These are phyloP conservation scores for Allium fistulosum DNA, from an alignment of 106 monocot genomes.

Conservation along the genomic window DNA sequence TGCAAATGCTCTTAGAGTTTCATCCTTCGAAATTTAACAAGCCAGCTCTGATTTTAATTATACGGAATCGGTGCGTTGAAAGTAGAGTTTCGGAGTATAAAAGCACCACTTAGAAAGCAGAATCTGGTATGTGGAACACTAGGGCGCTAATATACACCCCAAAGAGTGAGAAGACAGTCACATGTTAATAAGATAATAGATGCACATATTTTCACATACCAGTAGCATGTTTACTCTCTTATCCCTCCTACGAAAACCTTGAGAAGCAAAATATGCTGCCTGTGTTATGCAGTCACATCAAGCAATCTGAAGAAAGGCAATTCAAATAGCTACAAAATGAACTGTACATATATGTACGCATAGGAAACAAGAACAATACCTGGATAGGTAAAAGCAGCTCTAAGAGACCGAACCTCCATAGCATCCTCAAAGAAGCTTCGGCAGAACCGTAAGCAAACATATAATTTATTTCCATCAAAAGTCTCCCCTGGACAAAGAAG, in stretches of 20 bases:
- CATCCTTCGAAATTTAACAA: too few species aligned
- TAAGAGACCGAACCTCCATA: conserved; percentile 91
- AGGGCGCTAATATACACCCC: too few species aligned
- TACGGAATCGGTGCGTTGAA: too few species aligned
- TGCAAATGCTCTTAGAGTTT: too few species aligned
- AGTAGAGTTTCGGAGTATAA: too few species aligned
- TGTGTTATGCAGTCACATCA: conserved; percentile 25
- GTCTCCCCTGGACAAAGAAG: conserved; percentile 42
- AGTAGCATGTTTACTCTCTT: conserved; percentile 80
- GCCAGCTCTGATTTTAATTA: too few species aligned
- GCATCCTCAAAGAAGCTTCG: conserved; percentile 80
- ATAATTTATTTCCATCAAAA: conserved; percentile 96
- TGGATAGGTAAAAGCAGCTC: conserved; percentile 91
- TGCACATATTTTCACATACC: conserved; percentile 29
- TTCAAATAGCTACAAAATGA: conserved; percentile 11
- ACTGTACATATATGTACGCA: not conserved
- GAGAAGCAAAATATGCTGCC: conserved; percentile 94
- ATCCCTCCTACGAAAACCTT: conserved; percentile 80
- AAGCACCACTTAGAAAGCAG: too few species aligned
- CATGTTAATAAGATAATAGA: too few species aligned
- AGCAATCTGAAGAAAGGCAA: conserved; percentile 18
- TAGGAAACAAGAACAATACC: conserved; percentile 20
- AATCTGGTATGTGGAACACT: too few species aligned
- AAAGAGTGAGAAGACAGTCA: too few species aligned
- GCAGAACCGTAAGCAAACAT: conserved; percentile 97